These are phyloP conservation scores for Crithidia acanthocephali DNA, from an alignment of 208 protist genomes.

Conservation along the genomic window DNA sequence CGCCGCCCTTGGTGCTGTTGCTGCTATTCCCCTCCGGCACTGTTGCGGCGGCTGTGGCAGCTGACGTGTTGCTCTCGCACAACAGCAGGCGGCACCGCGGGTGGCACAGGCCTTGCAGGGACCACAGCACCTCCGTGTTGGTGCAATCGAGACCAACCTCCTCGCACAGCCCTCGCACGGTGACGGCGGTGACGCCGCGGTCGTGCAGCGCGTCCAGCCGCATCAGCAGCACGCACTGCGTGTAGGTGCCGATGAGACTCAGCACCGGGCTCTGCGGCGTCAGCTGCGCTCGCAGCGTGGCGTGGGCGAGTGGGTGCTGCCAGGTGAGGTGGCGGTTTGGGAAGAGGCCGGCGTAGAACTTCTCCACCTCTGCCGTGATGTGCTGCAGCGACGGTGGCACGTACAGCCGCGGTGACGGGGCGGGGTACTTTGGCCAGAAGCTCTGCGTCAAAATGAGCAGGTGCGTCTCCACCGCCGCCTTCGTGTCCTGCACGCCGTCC, in stretches of 20 bases:
- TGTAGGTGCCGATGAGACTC: conserved; percentile 89
- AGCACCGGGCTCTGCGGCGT: conserved; percentile 38
- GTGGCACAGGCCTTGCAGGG: conserved; percentile 64
- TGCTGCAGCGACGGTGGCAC: conserved; percentile 48
- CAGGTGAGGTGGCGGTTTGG: conserved; percentile 82
- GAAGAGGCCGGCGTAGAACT: conserved; percentile 89
- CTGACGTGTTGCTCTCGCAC: conserved; percentile 11
- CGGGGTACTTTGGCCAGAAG: conserved; percentile 87
- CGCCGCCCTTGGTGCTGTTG: neutral
- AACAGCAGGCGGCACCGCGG: conserved; percentile 51
- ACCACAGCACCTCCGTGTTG: conserved; percentile 40
- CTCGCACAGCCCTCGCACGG: conserved; percentile 70
- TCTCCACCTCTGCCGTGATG: conserved; percentile 60
- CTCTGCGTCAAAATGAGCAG: conserved; percentile 91
- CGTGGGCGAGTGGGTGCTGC: conserved; percentile 87
- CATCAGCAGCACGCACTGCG: conserved; percentile 92
- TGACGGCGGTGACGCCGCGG: conserved; percentile 28
- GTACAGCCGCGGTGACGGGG: conserved; percentile 37
- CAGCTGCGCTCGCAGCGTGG: conserved; percentile 54
- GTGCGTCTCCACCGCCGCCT: conserved; percentile 56
- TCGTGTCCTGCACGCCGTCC: neutral
- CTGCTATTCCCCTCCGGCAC: neutral
- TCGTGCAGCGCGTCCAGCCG: conserved; percentile 82
- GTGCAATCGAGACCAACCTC: conserved; percentile 65
- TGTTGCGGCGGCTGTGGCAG: neutral